phyloP scores from a whole-genome alignment of 2,329 filamentous ascomycete species.

The Fusarium setosum region DNA sequence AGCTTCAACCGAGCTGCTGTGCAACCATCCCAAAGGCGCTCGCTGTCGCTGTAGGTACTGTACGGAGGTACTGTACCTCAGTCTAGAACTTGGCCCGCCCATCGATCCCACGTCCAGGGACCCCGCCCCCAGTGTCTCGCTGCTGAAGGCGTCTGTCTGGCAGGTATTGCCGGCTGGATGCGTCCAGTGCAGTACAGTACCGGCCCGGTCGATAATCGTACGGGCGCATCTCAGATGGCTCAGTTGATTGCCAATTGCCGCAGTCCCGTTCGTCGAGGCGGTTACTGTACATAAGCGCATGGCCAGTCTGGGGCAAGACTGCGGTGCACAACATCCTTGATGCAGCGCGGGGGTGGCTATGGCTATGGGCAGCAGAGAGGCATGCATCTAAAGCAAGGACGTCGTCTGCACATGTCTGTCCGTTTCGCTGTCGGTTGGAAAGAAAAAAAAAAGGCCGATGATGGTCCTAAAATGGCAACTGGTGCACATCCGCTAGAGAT shows the following conservation, averaged over 20 bases:
- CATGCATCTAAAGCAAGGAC: background rate
- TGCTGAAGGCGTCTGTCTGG: background rate
- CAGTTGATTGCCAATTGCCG: conserved; percentile 5
- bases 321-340: background rate
- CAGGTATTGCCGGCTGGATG: conserved; percentile 11
- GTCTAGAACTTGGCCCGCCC: too few relatives aligned
- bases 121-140: conserved; percentile 1
- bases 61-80: too few relatives aligned
- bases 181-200: conserved; percentile 1
- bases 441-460: too few relatives aligned
- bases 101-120: conserved; percentile 4
- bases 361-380: too few relatives aligned
- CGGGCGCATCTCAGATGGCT: background rate
- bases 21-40: too few relatives aligned
- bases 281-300: conserved; percentile 1
- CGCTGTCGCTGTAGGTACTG: too few relatives aligned
- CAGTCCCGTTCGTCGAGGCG: background rate
- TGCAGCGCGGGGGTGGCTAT: background rate
- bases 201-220: conserved; percentile 19
- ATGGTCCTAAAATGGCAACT: too few relatives aligned
- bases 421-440: background rate
- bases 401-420: background rate
- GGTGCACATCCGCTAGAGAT: too few relatives aligned
- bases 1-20: conserved; percentile 10
- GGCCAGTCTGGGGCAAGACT: background rate